Conservation (phyloP, 2,329 filamentous ascomycete genomes). For the Chaetomium sp. region DNA sequence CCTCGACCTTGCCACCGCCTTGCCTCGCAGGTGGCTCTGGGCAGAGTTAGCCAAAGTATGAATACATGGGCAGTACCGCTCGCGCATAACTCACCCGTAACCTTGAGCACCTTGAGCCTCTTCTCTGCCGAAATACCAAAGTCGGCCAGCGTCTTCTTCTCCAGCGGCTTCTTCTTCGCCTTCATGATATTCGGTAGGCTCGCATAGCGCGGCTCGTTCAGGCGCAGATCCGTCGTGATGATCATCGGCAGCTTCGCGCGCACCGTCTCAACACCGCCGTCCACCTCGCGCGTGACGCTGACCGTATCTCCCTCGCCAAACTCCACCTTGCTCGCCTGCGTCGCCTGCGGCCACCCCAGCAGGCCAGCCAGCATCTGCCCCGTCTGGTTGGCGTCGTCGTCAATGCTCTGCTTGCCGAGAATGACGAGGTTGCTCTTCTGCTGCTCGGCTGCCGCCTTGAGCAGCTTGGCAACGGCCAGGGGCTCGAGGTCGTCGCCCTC, state of each 20-base stretch:
- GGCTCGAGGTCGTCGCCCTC: constrained; percentile 82
- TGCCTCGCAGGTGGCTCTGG: constrained; percentile 82
- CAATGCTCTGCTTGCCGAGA: constrained; percentile 96
- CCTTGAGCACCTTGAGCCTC: constrained; percentile 87
- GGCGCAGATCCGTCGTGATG: constrained; percentile 88
- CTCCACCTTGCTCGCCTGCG: constrained; percentile 83
- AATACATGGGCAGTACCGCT: constrained; percentile 22
- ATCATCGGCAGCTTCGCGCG: constrained; percentile 84
- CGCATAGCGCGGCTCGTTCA: constrained; percentile 95
- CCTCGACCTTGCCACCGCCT: constrained; percentile 94
- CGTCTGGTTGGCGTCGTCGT: constrained; percentile 93
- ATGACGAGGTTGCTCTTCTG: constrained; percentile 91
- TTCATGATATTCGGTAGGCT: constrained; percentile 99
- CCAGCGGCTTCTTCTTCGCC: constrained; percentile 99
- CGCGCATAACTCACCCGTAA: constrained; percentile 61
- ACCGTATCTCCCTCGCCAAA: constrained; percentile 71
- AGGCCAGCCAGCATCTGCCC: constrained; percentile 97
- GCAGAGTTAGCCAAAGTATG: background rate
- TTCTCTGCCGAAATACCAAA: constrained; percentile 74
- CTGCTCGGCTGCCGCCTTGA: constrained; percentile 75
- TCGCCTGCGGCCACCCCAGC: constrained; percentile 91
- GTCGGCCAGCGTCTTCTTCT: constrained; percentile 86
- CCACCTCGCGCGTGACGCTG: constrained; percentile 86
- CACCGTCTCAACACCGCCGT: constrained; percentile 91
- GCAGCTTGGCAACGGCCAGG: constrained; percentile 86